Percentiles rank a stretch among this genome's conserved stretches.
Conservation (phyloP, 2,329 filamentous ascomycete genomes). For the Microdochium bolleyi region DNA sequence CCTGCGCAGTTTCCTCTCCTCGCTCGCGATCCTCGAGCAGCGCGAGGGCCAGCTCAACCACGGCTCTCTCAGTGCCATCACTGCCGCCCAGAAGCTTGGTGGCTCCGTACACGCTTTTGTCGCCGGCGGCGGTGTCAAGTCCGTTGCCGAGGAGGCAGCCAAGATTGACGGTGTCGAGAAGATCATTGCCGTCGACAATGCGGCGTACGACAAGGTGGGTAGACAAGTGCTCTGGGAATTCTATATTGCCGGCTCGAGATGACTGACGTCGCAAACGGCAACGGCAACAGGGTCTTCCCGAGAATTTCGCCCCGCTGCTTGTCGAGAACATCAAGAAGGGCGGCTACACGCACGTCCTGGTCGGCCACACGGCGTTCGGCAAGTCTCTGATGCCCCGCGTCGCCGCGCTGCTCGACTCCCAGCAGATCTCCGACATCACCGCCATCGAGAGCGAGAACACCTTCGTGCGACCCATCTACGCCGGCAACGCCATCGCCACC, state of each 20-base stretch:
- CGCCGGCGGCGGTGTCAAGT: conserved; percentile 70
- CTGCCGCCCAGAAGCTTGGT: conserved; percentile 79
- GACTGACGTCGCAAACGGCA: not conserved
- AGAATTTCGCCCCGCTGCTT: conserved; percentile 88
- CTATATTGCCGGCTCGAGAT: not conserved
- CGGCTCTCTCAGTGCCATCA: conserved; percentile 76
- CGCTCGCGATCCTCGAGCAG: conserved; percentile 88
- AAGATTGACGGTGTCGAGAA: conserved; percentile 90
- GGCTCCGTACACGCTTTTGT: conserved; percentile 81
- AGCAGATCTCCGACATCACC: conserved; percentile 91
- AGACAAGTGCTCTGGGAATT: no score
- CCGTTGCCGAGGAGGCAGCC: conserved; percentile 72
- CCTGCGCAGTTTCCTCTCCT: conserved; percentile 68
- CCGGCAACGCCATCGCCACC: conserved; percentile 93
- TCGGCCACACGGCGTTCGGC: conserved; percentile 88
- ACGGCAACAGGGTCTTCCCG: conserved; percentile 63
- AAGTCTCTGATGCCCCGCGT: conserved; percentile 91
- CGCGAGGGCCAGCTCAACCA: conserved; percentile 78
- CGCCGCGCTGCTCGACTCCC: conserved; percentile 81
- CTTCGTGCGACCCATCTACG: conserved; percentile 94
- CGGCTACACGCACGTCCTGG: conserved; percentile 85
- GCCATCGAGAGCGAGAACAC: conserved; percentile 82
- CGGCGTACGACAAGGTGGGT: conserved; percentile 79
- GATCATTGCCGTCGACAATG: conserved; percentile 81
- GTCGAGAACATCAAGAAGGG: conserved; percentile 97